A percentile compares a stretch with the other conserved stretches of the same genome.
These are phyloP conservation scores for Stramenopiles sp. DNA, from an alignment of 352 stramenopile genomes.

Conservation along the genomic window DNA sequence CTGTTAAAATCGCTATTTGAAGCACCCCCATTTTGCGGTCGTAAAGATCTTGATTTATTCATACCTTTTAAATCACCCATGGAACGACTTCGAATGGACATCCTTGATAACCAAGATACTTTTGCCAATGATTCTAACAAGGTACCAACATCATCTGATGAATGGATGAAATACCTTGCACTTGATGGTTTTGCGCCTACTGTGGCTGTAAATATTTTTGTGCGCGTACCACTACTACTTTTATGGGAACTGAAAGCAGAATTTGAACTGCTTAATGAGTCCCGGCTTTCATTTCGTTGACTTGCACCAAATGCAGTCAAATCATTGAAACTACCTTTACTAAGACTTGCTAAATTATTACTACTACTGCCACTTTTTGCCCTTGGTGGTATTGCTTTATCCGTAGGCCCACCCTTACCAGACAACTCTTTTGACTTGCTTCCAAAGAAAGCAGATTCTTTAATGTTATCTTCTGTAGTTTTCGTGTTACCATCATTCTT, in stretches of 20 bases:
- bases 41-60: background rate
- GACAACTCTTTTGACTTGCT: no score
- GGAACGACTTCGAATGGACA: background rate
- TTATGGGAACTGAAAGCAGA: slow-evolving; percentile 18
- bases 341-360: background rate
- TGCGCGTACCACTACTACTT: background rate
- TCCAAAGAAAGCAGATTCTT: no score
- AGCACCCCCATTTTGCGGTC: background rate
- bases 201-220: slow-evolving; percentile 77
- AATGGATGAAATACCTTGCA: slow-evolving; percentile 90
- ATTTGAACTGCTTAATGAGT: slow-evolving; percentile 25
- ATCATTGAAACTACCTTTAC: background rate
- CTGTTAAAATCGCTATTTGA: background rate
- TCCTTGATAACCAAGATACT: slow-evolving; percentile 16
- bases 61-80: background rate
- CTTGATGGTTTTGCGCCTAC: slow-evolving; percentile 94
- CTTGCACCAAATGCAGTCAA: slow-evolving; percentile 33
- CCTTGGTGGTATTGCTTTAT: background rate
- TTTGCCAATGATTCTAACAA: slow-evolving; percentile 61
- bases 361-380: background rate
- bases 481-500: background rate
- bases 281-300: background rate
- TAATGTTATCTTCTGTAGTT: background rate
- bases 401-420: background rate
- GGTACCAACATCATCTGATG: slow-evolving; percentile 84